Conservation (phyloP, 768 basidiomycete species). For the Agrocybe pediades region DNA sequence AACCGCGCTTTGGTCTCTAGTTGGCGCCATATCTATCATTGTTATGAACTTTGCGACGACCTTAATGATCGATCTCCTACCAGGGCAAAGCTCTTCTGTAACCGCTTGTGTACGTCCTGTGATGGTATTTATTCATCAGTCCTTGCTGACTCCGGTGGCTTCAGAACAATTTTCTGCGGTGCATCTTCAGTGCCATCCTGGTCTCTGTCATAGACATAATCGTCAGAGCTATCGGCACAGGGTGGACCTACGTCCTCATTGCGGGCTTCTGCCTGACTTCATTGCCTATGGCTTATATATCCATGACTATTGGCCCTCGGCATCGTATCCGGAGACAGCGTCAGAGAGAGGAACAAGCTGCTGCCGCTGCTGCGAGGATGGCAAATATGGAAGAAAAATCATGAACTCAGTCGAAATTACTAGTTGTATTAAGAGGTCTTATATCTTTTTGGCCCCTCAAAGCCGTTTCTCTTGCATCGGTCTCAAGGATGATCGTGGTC, state of each 20-base stretch:
- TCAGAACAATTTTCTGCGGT: constrained; percentile 74
- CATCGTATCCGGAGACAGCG: constrained; percentile 37
- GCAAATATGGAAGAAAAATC: background rate
- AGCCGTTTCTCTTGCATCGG: too few species aligned
- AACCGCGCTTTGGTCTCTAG: constrained; percentile 29
- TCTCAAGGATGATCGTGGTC: too few species aligned
- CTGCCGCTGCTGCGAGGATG: background rate
- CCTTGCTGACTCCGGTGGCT: background rate
- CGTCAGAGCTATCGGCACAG: constrained; percentile 54
- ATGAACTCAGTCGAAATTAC: background rate
- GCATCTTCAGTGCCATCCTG: constrained; percentile 56
- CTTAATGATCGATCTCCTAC: constrained; percentile 65
- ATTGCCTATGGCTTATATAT: constrained; percentile 53
- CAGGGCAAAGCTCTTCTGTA: constrained; percentile 63
- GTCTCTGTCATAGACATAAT: constrained; percentile 68
- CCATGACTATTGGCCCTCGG: constrained; percentile 53
- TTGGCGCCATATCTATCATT: constrained; percentile 46
- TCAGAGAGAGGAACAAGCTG: constrained; percentile 8
- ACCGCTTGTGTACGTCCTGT: constrained; percentile 65
- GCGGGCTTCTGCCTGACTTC: constrained; percentile 47
- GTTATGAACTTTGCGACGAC: constrained; percentile 63
- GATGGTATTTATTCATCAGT: background rate
- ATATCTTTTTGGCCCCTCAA: too few species aligned
- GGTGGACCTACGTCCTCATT: constrained; percentile 71
- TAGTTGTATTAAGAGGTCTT: too few species aligned